A percentile compares a stretch with the other conserved stretches of the same genome.
Conservation (phyloP, 2,329 filamentous ascomycete species). For the Boeremia lycopersici region DNA sequence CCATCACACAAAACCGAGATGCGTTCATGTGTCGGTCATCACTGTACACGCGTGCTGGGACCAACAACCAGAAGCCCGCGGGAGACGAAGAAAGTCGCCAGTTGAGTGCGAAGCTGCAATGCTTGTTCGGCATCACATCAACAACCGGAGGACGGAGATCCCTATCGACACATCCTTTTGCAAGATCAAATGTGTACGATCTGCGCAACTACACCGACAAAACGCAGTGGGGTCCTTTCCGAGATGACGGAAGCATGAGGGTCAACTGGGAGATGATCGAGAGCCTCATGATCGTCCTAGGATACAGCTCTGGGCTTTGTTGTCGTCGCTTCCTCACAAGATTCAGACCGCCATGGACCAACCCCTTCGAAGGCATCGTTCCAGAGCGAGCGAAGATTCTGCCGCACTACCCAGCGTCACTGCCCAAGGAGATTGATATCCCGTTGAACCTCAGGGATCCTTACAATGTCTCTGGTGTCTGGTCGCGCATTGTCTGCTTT, state of each 20-base stretch:
- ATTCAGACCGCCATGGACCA: constrained; percentile 39
- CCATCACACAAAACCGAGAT: constrained; percentile 58
- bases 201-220: constrained; percentile 68
- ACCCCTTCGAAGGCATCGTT: constrained; percentile 37
- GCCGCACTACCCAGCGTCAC: constrained; percentile 13
- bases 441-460: constrained; percentile 66
- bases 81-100: constrained; percentile 59
- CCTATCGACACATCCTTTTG: constrained; percentile 62
- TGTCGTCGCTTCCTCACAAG: constrained; percentile 29
- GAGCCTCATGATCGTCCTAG: constrained; percentile 72
- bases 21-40: constrained; percentile 69
- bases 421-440: constrained; percentile 44
- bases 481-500: constrained; percentile 64
- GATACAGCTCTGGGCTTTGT: constrained; percentile 58
- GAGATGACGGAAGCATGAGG: constrained; percentile 63
- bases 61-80: constrained; percentile 47
- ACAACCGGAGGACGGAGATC: constrained; percentile 40
- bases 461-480: constrained; percentile 73
- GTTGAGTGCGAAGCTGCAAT: constrained; percentile 72
- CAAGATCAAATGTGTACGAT: constrained; percentile 75
- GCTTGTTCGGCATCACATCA: constrained; percentile 69
- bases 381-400: constrained; percentile 19
- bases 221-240: constrained; percentile 74
- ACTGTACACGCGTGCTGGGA: constrained; percentile 60
- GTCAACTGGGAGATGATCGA: constrained; percentile 85